Evolutionary conservation across 2,329 filamentous ascomycete genomes (phyloP), one percentile per base, ranked within the genome.

Genomic region (Anthostomella pinea): DNA sequence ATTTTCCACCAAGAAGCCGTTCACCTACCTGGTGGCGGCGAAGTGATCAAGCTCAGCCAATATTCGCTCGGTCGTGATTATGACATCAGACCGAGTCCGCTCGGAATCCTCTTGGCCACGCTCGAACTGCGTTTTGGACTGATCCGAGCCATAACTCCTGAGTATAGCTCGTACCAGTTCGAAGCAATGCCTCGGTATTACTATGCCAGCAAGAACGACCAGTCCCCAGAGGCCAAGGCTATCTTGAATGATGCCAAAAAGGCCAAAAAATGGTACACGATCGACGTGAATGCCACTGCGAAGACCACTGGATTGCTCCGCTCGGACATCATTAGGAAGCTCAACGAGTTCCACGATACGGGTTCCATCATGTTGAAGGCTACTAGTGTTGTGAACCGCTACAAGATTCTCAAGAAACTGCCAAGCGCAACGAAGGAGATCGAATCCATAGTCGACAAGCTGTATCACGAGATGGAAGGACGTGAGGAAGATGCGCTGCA

Each of bases 91-190:
- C 42, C 58, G 2, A 72, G 59, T 3, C 65, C 72, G 0, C 59
- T 81, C 5, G 60, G 62, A 24, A 72, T 75, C 33, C 68, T 82
- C 11, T 78, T 79, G 33, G 75, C 78, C 0, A 69, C 75, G n/a
- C 60, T 83, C 2, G 79, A 83, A 50, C 62, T 83, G 4, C 71
- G 69, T 3, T 80, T 78, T 41, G 63, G 64, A 0, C 61, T 81
- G 0, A 64, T 83, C 19, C 68, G 79, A 15, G 76, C 71, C 11
- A 72, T 68, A 13, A 81, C 70, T 0, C 75, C 70, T 0, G 72
- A 79, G 25, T 83, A 81, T 41, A 71, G 66, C 6, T 62, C 66
- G 2, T 82, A 81, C 54, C 66, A 65, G 20, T 83, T 71, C 46
- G 64, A 64, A 29, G 57, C 60, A 9, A 60, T 45, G 3, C 28